These are phyloP conservation scores for Jackrogersella minutella DNA, from an alignment of 495 filamentous ascomycete genomes.

Conservation along the genomic window DNA sequence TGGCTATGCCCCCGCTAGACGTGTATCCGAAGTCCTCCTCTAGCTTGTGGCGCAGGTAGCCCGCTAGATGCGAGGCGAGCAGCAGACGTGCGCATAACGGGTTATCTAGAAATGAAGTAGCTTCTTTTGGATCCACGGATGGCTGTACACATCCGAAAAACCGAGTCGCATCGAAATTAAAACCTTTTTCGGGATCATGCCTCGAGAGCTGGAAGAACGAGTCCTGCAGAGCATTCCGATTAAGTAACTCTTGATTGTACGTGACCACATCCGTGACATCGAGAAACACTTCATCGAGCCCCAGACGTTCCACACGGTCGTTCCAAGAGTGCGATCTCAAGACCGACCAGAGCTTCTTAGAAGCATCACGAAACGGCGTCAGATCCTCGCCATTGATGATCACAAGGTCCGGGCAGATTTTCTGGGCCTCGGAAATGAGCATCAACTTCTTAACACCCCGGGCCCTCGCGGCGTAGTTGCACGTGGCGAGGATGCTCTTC, in stretches of 20 bases:
- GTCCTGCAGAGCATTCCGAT: slow-evolving; percentile 65
- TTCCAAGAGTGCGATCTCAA: slow-evolving; percentile 77
- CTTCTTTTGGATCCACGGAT: not conserved
- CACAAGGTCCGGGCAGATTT: slow-evolving; percentile 82
- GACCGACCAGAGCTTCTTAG: slow-evolving; percentile 78
- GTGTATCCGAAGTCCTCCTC: slow-evolving; percentile 85
- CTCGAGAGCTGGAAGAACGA: slow-evolving; percentile 85
- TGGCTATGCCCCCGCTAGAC: slow-evolving; percentile 85
- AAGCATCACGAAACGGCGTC: slow-evolving; percentile 82
- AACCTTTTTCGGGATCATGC: slow-evolving; percentile 79
- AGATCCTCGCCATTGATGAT: slow-evolving; percentile 89
- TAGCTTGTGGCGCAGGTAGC: slow-evolving; percentile 72
- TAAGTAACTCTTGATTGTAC: slow-evolving; percentile 78
- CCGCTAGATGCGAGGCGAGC: slow-evolving; percentile 77
- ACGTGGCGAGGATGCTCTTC: slow-evolving; percentile 93
- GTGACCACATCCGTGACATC: slow-evolving; percentile 87
- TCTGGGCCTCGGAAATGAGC: slow-evolving; percentile 80
- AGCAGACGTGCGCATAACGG: slow-evolving; percentile 63
- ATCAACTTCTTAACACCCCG: slow-evolving; percentile 85
- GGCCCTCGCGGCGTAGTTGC: slow-evolving; percentile 87
- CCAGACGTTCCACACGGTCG: slow-evolving; percentile 76
- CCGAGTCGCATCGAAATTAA: slow-evolving; percentile 73
- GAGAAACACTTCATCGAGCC: slow-evolving; percentile 81
- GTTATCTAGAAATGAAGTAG: slow-evolving; percentile 18
- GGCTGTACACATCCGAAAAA: slow-evolving; percentile 51